Percentiles rank a stretch among this genome's conserved stretches.
Conservation (phyloP, 148 eudicot genomes). For the Drosera capensis region DNA sequence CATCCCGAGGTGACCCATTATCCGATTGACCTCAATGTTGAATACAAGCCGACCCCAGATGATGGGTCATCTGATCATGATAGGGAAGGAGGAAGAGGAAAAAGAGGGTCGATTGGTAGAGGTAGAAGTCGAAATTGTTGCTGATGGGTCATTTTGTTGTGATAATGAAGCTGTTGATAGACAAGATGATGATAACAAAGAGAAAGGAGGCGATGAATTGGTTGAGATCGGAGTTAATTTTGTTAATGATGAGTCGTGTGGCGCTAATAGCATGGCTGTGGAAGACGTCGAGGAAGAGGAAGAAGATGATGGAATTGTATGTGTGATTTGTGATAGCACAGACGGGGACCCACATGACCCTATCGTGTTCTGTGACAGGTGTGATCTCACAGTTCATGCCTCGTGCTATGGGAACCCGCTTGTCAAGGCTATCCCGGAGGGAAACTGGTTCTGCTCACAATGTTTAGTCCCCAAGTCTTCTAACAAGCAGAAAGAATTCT, state of each 20-base stretch:
- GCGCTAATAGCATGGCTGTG: too few relatives aligned
- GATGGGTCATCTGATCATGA: too few relatives aligned
- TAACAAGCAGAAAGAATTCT: background rate
- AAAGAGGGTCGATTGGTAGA: too few relatives aligned
- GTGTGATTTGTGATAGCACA: slow-evolving; percentile 70
- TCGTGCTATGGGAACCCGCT: slow-evolving; percentile 74
- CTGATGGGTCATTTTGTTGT: too few relatives aligned
- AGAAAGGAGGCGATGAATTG: background rate
- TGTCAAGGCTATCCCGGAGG: slow-evolving; percentile 49
- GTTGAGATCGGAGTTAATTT: too few relatives aligned
- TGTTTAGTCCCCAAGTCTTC: slow-evolving; percentile 18
- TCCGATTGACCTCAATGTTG: slow-evolving; percentile 69
- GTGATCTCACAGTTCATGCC: slow-evolving; percentile 78
- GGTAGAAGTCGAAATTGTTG: too few relatives aligned
- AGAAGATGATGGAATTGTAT: slow-evolving; percentile 66
- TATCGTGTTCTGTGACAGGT: slow-evolving; percentile 87
- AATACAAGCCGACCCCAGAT: slow-evolving; percentile 14
- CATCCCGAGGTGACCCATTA: slow-evolving; percentile 1
- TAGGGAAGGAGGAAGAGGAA: too few relatives aligned
- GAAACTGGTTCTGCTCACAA: slow-evolving; percentile 76
- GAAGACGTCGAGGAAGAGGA: slow-evolving; percentile 6
- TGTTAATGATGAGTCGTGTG: too few relatives aligned
- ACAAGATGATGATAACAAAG: background rate
- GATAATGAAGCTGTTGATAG: background rate
- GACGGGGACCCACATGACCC: slow-evolving; percentile 82